phyloP scores from a whole-genome alignment of 495 filamentous ascomycete genomes.

The Penicillium samsonianum region DNA sequence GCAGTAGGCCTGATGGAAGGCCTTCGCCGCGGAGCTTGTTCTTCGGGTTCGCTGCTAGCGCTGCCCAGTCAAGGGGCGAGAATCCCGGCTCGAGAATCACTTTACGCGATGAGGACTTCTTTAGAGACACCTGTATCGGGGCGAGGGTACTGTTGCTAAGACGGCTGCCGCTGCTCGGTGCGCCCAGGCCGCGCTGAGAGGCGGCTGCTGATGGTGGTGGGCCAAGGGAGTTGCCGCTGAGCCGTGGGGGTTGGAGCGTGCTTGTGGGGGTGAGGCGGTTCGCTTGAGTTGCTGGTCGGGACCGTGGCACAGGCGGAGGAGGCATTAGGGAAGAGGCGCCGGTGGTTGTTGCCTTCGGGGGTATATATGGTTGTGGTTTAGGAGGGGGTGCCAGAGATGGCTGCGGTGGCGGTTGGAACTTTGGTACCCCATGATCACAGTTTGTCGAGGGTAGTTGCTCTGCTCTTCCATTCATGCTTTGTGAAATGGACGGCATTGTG shows the following conservation, averaged over 20 bases:
- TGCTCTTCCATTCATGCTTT: slow-evolving; percentile 17
- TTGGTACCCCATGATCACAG: slow-evolving; percentile 15
- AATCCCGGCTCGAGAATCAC: slow-evolving; percentile 82
- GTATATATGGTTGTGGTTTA: slow-evolving; percentile 16
- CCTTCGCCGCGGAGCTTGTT: slow-evolving; percentile 66
- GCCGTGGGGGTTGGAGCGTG: slow-evolving; percentile 21
- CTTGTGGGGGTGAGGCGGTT: slow-evolving; percentile 19
- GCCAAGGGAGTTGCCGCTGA: slow-evolving; percentile 21
- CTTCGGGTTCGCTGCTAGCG: slow-evolving; percentile 62
- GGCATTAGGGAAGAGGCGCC: slow-evolving; percentile 39
- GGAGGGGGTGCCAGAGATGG: slow-evolving; percentile 19
- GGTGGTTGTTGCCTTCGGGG: slow-evolving; percentile 16
- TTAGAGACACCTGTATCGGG: slow-evolving; percentile 38
- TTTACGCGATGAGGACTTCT: slow-evolving; percentile 49
- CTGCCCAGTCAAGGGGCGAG: slow-evolving; percentile 95
- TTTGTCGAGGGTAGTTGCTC: slow-evolving; percentile 1
- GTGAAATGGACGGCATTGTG: slow-evolving; percentile 11
- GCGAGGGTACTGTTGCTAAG: slow-evolving; percentile 40
- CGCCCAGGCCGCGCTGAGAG: slow-evolving; percentile 34
- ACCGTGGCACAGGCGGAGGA: slow-evolving; percentile 37
- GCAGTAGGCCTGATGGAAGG: slow-evolving; percentile 52
- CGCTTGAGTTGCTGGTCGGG: slow-evolving; percentile 27
- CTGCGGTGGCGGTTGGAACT: slow-evolving; percentile 19
- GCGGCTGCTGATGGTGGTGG: slow-evolving; percentile 41
- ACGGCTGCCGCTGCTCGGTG: slow-evolving; percentile 28